Base-by-base conservation (phyloP, 306 rosid genomes). In the Cicer judaicum region DNA sequence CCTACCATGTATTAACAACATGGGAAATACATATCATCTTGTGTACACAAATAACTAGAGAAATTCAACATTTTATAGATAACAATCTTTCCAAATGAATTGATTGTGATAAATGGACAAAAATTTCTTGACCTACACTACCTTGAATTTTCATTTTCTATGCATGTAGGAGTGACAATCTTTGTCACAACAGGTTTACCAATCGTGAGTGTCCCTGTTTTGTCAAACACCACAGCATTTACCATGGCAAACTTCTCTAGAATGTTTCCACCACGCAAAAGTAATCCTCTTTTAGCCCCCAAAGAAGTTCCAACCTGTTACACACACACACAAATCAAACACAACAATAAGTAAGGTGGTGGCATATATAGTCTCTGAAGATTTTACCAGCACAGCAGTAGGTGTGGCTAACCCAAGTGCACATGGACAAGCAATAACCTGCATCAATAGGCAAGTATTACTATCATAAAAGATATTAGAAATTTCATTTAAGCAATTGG, bases 321-420 rank as follows among this genome's bases (percentile, higher is more conserved):
- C 71, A 64, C 71, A 66, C 52, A 71, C 73, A 57, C 73, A 76
- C 39, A 9, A 66, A 61, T 78, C 48, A 42, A 64, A 72, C 40
- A 65, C 18, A 70, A 43, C 10, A 12, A 81, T 60, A 54, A 65
- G 43, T 34, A 74, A 40, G 21, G 76, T 52, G 73, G 49, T 64
- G 16, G 48, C 8, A 75, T 14, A 64, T 48, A 61, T 66, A 63
- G 43, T 49, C 46, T 81, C 41, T 64, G 83, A 63, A 75, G 76
- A 80, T 69, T 54, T 78, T 89, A 88, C 98, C 97, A 93, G 96
- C 82, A 93, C 92, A 78, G 98, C 98, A 62, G 97, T 93, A 50
- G 97, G 98, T 69, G 98, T 93, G 86, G 98, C 98, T 68, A 93
- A 88, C 78, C 98, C 98, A 74, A 93, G 96, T 36, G 98, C 98